A percentile compares a stretch with the other conserved stretches of the same genome.
Evolutionary conservation across 768 basidiomycete genomes (phyloP).

Genomic region (Calocybe indica): DNA sequence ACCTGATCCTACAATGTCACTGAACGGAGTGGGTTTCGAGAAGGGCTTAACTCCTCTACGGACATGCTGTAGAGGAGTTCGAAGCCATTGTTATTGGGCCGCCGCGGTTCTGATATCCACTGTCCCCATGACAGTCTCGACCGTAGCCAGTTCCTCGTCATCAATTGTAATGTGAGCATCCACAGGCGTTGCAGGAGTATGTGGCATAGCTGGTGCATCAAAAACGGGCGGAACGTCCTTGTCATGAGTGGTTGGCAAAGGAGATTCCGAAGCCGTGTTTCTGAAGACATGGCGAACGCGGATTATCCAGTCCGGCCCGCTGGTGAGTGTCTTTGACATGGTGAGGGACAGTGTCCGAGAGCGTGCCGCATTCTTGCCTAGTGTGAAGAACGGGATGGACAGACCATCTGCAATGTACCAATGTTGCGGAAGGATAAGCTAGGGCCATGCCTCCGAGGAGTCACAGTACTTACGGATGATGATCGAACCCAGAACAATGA

Average conservation of each 20-base stretch:
- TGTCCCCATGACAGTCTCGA: neutral
- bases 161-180: neutral
- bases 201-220: too few species aligned
- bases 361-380: constrained; percentile 6
- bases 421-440: neutral
- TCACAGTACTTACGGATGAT: constrained; percentile 55
- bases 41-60: neutral
- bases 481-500: constrained; percentile 84
- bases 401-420: constrained; percentile 8
- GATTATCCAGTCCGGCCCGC: constrained; percentile 8
- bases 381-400: constrained; percentile 14
- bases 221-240: neutral
- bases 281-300: constrained; percentile 3
- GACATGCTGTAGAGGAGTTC: neutral
- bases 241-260: neutral
- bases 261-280: neutral
- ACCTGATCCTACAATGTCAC: neutral
- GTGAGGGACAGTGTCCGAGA: constrained; percentile 8
- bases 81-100: constrained; percentile 21
- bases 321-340: constrained; percentile 6
- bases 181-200: too few species aligned
- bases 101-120: constrained; percentile 1
- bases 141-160: neutral
- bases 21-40: neutral
- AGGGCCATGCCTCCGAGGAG: neutral